Percentiles rank a stretch among this genome's conserved stretches.
phyloP scores from a whole-genome alignment of 805 yeast species.

The Candida fluviatilis region DNA sequence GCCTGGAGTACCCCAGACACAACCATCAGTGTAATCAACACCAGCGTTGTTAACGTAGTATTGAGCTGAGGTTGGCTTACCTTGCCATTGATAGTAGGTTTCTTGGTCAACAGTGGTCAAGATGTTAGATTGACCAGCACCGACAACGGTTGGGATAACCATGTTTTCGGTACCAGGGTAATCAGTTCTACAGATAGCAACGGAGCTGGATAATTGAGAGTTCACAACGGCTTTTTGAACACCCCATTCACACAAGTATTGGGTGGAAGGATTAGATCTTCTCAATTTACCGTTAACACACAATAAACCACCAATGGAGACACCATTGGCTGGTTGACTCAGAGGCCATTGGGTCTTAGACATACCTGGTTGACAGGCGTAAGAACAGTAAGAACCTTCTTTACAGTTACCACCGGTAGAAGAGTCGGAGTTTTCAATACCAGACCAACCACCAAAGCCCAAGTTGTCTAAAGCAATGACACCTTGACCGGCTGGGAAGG shows the following conservation, averaged over 20 bases:
- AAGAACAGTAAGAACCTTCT: conserved; percentile 71
- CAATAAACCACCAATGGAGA: conserved; percentile 66
- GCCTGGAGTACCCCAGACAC: conserved; percentile 63
- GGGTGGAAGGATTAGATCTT: conserved; percentile 49
- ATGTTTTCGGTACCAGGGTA: conserved; percentile 81
- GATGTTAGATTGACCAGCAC: conserved; percentile 47
- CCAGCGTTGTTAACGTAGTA: conserved; percentile 77
- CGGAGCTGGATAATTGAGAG: conserved; percentile 45
- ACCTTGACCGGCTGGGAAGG: conserved; percentile 75
- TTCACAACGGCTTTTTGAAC: conserved; percentile 49
- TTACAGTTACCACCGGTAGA: conserved; percentile 42
- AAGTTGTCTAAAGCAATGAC: conserved; percentile 47
- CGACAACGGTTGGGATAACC: conserved; percentile 67
- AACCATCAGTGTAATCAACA: conserved; percentile 60
- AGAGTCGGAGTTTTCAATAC: conserved; percentile 46
- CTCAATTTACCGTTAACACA: conserved; percentile 62
- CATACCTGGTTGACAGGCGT: conserved; percentile 78
- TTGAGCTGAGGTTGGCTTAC: conserved; percentile 64
- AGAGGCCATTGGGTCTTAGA: conserved; percentile 79
- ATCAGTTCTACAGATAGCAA: conserved; percentile 73
- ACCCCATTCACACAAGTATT: conserved; percentile 67
- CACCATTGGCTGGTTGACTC: conserved; percentile 61
- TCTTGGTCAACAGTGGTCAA: conserved; percentile 59
- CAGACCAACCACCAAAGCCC: conserved; percentile 42
- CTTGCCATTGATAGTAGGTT: conserved; percentile 59